Percentiles rank a stretch among this genome's conserved stretches.
phyloP scores from a whole-genome alignment of 1,284 basidiomycete species.

The Cryptococcus sp. region DNA sequence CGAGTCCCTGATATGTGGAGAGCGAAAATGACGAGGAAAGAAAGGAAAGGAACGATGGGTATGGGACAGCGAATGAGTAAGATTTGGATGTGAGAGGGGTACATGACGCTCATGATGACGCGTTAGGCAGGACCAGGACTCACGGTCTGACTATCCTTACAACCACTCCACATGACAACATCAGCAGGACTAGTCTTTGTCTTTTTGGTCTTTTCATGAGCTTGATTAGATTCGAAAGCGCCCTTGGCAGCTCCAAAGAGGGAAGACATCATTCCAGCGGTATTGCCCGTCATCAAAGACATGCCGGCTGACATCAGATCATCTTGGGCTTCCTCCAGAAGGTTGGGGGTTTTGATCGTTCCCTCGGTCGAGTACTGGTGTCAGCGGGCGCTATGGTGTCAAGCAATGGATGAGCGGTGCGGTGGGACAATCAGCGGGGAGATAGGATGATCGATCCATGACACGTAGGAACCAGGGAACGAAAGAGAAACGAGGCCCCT shows the following conservation, averaged over 20 bases:
- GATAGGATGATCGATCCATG: background rate
- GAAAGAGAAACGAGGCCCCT: background rate
- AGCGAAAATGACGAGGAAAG: background rate
- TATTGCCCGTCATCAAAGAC: constrained; percentile 58
- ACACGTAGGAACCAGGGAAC: background rate
- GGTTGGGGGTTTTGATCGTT: constrained; percentile 86
- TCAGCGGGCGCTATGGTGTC: background rate
- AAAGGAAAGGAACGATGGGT: too few relatives aligned
- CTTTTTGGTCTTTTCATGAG: constrained; percentile 59
- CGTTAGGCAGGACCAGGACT: constrained; percentile 1
- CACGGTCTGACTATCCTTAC: constrained; percentile 86
- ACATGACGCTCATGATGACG: background rate
- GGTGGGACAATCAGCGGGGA: background rate
- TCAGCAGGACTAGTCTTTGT: constrained; percentile 76
- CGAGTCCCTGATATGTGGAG: background rate
- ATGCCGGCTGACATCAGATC: constrained; percentile 56
- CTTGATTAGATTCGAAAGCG: constrained; percentile 53
- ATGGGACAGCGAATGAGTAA: background rate
- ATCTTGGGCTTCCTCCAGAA: constrained; percentile 69
- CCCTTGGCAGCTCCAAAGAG: constrained; percentile 41
- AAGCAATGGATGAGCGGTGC: background rate
- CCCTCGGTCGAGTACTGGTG: constrained; percentile 82
- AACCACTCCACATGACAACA: constrained; percentile 69
- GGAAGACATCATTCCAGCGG: constrained; percentile 60
- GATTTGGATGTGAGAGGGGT: background rate